These are phyloP conservation scores for Nemania sp. DNA, from an alignment of 2,329 filamentous ascomycete genomes.

Conservation along the genomic window DNA sequence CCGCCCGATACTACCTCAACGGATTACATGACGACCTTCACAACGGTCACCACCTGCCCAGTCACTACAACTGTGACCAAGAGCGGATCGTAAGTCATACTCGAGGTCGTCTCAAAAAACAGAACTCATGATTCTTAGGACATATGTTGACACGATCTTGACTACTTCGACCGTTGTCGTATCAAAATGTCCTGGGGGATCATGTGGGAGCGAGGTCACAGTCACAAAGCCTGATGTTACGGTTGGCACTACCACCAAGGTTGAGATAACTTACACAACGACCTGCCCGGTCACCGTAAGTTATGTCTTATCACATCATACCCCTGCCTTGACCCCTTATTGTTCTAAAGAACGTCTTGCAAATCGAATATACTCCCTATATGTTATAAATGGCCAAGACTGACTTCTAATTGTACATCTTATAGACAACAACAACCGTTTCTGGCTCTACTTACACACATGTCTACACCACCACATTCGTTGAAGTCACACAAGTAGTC, in stretches of 20 bases:
- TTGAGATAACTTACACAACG: slow-evolving; percentile 47
- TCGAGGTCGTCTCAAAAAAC: not conserved
- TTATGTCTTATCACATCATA: slow-evolving; percentile 3
- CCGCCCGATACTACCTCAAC: slow-evolving; percentile 24
- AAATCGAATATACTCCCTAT: not conserved
- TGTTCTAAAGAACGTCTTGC: not conserved
- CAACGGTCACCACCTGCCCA: slow-evolving; percentile 50
- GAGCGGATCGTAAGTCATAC: slow-evolving; percentile 44
- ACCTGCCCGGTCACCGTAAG: slow-evolving; percentile 32
- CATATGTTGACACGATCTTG: slow-evolving; percentile 47
- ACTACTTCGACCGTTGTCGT: slow-evolving; percentile 50
- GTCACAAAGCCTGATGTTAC: slow-evolving; percentile 45
- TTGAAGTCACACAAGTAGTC: slow-evolving; percentile 24
- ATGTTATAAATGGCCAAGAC: not conserved
- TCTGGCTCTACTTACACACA: slow-evolving; percentile 23
- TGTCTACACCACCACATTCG: slow-evolving; percentile 37
- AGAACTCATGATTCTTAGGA: slow-evolving; percentile 37
- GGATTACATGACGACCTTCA: slow-evolving; percentile 41
- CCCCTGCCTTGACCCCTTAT: too few relatives aligned
- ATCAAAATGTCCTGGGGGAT: slow-evolving; percentile 45
- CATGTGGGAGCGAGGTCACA: slow-evolving; percentile 38
- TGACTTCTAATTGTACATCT: not conserved
- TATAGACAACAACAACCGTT: slow-evolving; percentile 25
- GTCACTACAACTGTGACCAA: slow-evolving; percentile 48
- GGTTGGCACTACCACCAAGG: slow-evolving; percentile 40